These are phyloP conservation scores for Wickerhamiella azymoides DNA, from an alignment of 805 yeast genomes.

Conservation along the genomic window DNA sequence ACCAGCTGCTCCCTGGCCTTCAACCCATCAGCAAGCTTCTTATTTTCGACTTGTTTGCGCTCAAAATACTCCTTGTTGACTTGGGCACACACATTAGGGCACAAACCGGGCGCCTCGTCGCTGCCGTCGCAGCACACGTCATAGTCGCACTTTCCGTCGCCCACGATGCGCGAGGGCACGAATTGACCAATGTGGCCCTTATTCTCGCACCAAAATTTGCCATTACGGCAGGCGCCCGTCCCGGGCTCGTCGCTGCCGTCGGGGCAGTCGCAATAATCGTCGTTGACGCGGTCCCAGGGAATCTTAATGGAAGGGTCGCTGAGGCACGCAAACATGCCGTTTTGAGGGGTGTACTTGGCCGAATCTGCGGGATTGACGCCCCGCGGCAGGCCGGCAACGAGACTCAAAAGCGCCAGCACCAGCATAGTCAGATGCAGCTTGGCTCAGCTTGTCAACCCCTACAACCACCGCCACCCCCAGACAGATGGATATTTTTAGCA, in stretches of 20 bases:
- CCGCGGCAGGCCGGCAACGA: background rate
- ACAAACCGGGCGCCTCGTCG: constrained; percentile 49
- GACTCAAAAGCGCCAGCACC: background rate
- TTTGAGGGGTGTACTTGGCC: constrained; percentile 35
- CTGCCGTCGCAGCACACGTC: constrained; percentile 87
- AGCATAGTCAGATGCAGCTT: background rate
- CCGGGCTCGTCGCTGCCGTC: constrained; percentile 98
- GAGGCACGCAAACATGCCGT: constrained; percentile 57
- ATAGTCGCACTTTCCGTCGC: constrained; percentile 89
- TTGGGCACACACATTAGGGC: constrained; percentile 43
- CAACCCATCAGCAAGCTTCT: constrained; percentile 26
- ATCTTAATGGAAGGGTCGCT: constrained; percentile 50
- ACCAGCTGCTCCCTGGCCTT: constrained; percentile 24
- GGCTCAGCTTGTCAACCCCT: no score
- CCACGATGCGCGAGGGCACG: constrained; percentile 54
- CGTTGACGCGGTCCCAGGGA: constrained; percentile 55
- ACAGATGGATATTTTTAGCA: constrained; percentile 16
- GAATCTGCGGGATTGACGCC: constrained; percentile 18
- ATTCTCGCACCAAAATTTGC: constrained; percentile 64
- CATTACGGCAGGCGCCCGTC: constrained; percentile 59
- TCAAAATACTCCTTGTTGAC: constrained; percentile 31
- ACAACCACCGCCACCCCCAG: no score
- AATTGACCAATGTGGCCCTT: constrained; percentile 49
- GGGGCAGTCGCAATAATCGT: constrained; percentile 90
- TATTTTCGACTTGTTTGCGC: constrained; percentile 15